Base-by-base conservation (phyloP, 805 yeast genomes). In the Lipomyces sp. region DNA sequence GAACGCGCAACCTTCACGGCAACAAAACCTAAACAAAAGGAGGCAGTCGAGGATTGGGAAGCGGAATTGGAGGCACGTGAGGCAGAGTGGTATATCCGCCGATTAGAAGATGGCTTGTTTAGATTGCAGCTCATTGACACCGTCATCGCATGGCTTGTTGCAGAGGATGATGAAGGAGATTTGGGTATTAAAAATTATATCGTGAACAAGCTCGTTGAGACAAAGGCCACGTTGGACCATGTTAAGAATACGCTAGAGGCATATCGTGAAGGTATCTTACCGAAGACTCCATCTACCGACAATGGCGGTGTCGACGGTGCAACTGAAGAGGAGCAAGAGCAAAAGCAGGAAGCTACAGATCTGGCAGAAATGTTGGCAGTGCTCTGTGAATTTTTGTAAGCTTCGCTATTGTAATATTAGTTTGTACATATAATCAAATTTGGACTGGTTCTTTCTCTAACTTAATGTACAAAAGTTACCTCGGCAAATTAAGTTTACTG, bases 101-200 rank as follows among this genome's bases (percentile, higher is more conserved):
- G 68, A 45, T 58, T 63, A 42, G 72, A 69, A 24, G 64, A 62
- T 6, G 74, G 74, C 10, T 59, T 66, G 13, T 61, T 53, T 42
- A 32, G 68, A 11, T 55, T 71, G 42, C 73, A 71, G 55, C 57
- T 65, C 48, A 58, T 71, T 7, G 70, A 66, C 53, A 53, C 57
- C 11, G 57, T 71, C 3, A 30, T 71, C n/a, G 70, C 68, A 1
- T 71, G 74, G 74, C 55, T 71, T 34, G 56, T 64, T 15, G 72
- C 69, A 6, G 73, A 71, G 35, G 73, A 71, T 51, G 68, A 68
- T 37, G 69, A 54, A 30, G 63, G 54, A 45, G 70, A 60, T 57
- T 45, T 69, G 18, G 70, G 69, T 3, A 50, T 69, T 24, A 62
- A 62, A 33, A 53, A 50, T 4, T 18, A 48, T 24, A 48, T 69